Conservation (phyloP, 768 basidiomycete species). For the Boletus rufocinnamomeus region DNA sequence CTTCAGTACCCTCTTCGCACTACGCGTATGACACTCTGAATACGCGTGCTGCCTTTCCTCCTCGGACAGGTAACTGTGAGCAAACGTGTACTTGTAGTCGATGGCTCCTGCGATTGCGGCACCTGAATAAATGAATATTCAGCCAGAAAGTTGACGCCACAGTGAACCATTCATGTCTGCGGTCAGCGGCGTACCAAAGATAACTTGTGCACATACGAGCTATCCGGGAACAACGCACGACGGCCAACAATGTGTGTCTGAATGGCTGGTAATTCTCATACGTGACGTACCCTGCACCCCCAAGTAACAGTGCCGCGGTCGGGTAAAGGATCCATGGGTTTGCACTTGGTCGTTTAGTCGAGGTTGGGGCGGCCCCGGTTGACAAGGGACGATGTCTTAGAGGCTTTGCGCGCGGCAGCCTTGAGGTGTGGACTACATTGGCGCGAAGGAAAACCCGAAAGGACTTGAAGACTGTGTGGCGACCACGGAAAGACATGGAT, state of each 20-base stretch:
- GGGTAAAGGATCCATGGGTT: conserved; percentile 32
- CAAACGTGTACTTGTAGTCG: conserved; percentile 73
- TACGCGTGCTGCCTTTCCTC: conserved; percentile 54
- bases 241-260: conserved; percentile 72
- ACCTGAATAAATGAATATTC: conserved; percentile 38
- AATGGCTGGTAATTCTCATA: conserved; percentile 76
- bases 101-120: conserved; percentile 64
- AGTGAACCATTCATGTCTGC: conserved; percentile 24
- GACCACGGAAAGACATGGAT: conserved; percentile 23
- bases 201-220: conserved; percentile 49
- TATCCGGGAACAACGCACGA: conserved; percentile 76
- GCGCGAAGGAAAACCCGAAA: conserved; percentile 9
- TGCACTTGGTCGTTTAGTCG: conserved; percentile 7
- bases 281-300: conserved; percentile 41
- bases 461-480: conserved; percentile 15
- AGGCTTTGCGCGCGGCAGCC: conserved; percentile 6
- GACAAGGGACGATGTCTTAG: conserved; percentile 16
- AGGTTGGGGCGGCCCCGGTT: neutral
- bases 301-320: conserved; percentile 26
- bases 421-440: conserved; percentile 6
- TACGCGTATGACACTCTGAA: conserved; percentile 81
- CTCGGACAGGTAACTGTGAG: conserved; percentile 50
- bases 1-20: conserved; percentile 73
- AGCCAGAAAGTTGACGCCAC: neutral
- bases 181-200: conserved; percentile 26